Conservation (phyloP, 495 filamentous ascomycete species). For the Podospora conica region DNA sequence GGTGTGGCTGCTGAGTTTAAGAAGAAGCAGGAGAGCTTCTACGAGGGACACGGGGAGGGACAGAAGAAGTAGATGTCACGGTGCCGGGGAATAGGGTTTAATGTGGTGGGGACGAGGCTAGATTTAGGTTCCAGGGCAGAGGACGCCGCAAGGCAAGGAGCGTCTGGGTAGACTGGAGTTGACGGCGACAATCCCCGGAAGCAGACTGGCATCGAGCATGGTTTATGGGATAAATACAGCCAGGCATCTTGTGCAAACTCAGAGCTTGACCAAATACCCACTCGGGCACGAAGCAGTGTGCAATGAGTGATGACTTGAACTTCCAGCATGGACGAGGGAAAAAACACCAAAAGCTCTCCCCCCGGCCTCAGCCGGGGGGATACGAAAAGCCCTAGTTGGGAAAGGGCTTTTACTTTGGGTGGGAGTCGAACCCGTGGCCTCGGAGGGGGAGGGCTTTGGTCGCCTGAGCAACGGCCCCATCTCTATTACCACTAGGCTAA, state of each 20-base stretch:
- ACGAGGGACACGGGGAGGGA: slow-evolving; percentile 20
- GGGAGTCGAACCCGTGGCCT: not conserved
- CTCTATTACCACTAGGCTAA: not conserved
- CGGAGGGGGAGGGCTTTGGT: not conserved
- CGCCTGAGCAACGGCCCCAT: not conserved
- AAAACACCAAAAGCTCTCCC: not conserved
- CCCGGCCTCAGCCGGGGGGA: not conserved
- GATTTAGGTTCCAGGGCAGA: not conserved
- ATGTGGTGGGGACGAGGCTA: not conserved
- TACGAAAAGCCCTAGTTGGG: not conserved
- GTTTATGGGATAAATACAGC: not conserved
- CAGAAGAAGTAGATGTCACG: slow-evolving; percentile 5
- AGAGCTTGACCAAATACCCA: not conserved
- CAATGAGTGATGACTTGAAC: not conserved
- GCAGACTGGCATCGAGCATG: not conserved
- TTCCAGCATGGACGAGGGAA: not conserved
- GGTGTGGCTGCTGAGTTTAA: slow-evolving; percentile 31
- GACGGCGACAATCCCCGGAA: not conserved
- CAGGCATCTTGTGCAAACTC: not conserved
- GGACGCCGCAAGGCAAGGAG: slow-evolving; percentile 1
- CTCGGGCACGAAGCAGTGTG: not conserved
- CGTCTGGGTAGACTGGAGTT: not conserved
- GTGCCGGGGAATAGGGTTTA: not conserved
- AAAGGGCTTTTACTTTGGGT: not conserved
- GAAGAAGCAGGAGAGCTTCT: slow-evolving; percentile 39